Conservation (phyloP, 768 basidiomycete genomes). For the Trametes sanguinea region DNA sequence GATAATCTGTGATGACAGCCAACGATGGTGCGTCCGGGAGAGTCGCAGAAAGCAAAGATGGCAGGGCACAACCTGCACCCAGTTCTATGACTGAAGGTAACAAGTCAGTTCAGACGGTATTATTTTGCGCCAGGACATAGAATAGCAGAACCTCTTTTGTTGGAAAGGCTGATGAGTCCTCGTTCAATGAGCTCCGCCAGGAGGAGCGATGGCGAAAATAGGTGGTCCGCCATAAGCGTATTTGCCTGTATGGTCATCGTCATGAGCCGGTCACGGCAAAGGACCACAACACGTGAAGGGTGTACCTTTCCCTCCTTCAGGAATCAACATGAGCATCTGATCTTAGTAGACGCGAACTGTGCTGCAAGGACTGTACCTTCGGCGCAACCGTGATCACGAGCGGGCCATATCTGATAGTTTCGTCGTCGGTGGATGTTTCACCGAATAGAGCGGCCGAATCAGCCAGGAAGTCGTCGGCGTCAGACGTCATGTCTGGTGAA, state of each 20-base stretch:
- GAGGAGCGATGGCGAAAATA: constrained; percentile 70
- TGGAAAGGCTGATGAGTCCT: constrained; percentile 45
- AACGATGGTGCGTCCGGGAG: constrained; percentile 47
- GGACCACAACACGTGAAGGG: constrained; percentile 5
- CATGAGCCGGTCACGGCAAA: neutral
- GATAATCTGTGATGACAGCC: constrained; percentile 69
- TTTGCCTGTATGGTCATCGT: constrained; percentile 50
- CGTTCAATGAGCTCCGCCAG: constrained; percentile 68
- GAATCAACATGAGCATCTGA: neutral
- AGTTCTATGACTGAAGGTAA: constrained; percentile 60
- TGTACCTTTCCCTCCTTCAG: constrained; percentile 61
- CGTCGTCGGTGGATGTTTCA: constrained; percentile 36
- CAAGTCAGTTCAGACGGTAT: too few species aligned
- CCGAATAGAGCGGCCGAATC: constrained; percentile 22
- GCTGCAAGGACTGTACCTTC: constrained; percentile 44
- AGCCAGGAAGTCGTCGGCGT: constrained; percentile 43
- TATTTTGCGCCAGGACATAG: neutral
- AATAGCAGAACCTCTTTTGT: constrained; percentile 37
- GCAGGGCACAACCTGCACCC: constrained; percentile 68
- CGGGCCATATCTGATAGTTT: constrained; percentile 53
- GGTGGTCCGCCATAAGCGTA: constrained; percentile 69
- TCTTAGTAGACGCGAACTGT: neutral
- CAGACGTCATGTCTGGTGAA: neutral
- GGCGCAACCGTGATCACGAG: constrained; percentile 55
- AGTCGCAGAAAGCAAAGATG: constrained; percentile 60